These are phyloP conservation scores for Saccharomycopsis sp. DNA, from an alignment of 805 yeast genomes.

Conservation along the genomic window DNA sequence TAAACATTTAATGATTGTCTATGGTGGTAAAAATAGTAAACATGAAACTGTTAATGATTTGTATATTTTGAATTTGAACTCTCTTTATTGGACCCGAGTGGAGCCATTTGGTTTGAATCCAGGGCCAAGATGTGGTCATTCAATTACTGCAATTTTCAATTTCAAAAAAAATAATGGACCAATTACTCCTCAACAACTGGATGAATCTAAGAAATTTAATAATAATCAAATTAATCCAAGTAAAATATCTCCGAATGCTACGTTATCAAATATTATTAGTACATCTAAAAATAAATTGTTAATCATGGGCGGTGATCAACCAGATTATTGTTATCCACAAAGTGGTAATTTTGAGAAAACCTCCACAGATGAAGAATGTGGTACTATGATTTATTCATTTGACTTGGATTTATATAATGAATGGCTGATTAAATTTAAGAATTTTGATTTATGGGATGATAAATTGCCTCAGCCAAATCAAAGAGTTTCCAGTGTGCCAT, in stretches of 20 bases:
- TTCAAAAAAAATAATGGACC: conserved; percentile 9
- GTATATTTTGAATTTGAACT: conserved; percentile 67
- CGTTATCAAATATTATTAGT: conserved; percentile 8
- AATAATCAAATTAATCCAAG: conserved; percentile 10
- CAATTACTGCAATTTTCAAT: conserved; percentile 62
- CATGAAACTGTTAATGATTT: conserved; percentile 64
- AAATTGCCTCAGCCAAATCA: conserved; percentile 5
- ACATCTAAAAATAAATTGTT: conserved; percentile 51
- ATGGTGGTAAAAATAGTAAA: conserved; percentile 80
- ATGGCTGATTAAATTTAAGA: conserved; percentile 19
- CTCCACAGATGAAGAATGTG: conserved; percentile 45
- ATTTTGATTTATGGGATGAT: conserved; percentile 19
- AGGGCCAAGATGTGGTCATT: conserved; percentile 87
- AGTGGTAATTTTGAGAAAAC: conserved; percentile 47
- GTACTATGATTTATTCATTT: conserved; percentile 56
- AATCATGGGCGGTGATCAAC: conserved; percentile 88
- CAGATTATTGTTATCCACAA: conserved; percentile 50
- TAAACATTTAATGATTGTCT: conserved; percentile 70
- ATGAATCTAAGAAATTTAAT: conserved; percentile 8
- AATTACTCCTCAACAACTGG: not conserved
- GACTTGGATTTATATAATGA: conserved; percentile 36
- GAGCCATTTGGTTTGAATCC: conserved; percentile 47
- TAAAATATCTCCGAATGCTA: conserved; percentile 16
- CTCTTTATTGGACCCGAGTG: conserved; percentile 58
- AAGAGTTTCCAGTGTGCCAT: not conserved